Base-by-base conservation (phyloP, 78 protist genomes). In the Fonticula alba region DNA sequence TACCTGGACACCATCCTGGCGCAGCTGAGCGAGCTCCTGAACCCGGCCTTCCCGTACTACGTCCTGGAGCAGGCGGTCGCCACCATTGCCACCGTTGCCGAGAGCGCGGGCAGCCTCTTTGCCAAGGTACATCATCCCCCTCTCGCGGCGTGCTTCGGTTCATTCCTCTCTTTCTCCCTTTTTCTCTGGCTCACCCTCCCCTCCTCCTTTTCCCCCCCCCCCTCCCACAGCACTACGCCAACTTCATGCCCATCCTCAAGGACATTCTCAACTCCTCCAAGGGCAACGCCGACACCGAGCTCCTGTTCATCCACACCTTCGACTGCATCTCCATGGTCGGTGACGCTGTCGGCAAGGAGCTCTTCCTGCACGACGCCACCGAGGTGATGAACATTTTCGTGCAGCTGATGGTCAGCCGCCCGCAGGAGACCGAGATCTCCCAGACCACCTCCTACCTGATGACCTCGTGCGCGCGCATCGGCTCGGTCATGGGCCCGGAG, bases 241-340 rank as follows among this genome's bases (percentile, higher is more conserved):
- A 32, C 31, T 64, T 87, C 73, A 66, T 83, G 68, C 86, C 86
- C 47, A 46, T 67, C 27, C 73, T 87, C 38, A 60, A 76, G 62
- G 38, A 62, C 7, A 73, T 82, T 41, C 50, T 86, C 43, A 22
- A 20, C 35, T 1, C 27, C 1, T 63, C 74, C 11, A 7, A 27
- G 38, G 27, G 37, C 29, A 10, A 40, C 5, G 79, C 69, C 56
- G 22, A 24, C 17, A 63, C 72, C 26, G 24, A 50, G 37, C 62
- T 87, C 37, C 75, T 82, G 24, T 87, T 85, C 47, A 74, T n/a
- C n/a, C n/a, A 79, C 70, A 74, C 85, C 15, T 73, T 87, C 68
- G 89, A 87, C 73, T 61, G 83, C 27, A 61, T 83, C 76, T 66
- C 83, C 43, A 49, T 83, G 27, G 59, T 83, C 54, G 89, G 83